Percentiles rank a stretch among this genome's conserved stretches.
Conservation (phyloP, 2,329 filamentous ascomycete genomes). For the Leptographium wingfieldii region DNA sequence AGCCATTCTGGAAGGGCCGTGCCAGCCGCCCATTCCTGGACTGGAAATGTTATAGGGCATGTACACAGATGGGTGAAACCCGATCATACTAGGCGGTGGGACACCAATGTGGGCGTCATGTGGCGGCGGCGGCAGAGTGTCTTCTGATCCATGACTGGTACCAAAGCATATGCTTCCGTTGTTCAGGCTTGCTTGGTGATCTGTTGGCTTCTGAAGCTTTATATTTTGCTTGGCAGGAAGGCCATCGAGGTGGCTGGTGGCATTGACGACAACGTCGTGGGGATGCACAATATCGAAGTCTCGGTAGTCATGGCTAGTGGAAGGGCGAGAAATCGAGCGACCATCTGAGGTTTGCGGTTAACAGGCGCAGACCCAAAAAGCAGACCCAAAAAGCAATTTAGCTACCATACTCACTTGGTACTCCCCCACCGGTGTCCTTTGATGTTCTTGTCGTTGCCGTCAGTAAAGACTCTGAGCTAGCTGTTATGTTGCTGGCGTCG, state of each 20-base stretch:
- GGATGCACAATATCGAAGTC: background rate
- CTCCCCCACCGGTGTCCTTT: background rate
- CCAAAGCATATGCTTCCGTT: constrained; percentile 45
- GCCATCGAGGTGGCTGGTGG: background rate
- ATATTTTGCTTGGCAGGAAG: background rate
- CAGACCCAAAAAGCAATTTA: background rate
- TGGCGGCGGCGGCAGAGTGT: constrained; percentile 38
- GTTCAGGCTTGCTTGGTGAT: constrained; percentile 41
- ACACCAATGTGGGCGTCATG: constrained; percentile 1
- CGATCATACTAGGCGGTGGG: constrained; percentile 17
- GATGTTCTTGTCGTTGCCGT: background rate
- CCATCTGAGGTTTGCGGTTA: background rate
- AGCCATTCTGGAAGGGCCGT: constrained; percentile 2
- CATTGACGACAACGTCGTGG: background rate
- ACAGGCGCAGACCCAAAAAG: background rate
- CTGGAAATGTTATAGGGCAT: constrained; percentile 1
- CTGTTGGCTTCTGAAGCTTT: background rate
- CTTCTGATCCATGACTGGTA: constrained; percentile 39
- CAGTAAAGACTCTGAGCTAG: background rate
- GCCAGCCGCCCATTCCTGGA: constrained; percentile 9
- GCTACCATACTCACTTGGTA: background rate
- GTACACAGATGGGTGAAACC: background rate
- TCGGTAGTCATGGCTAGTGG: background rate
- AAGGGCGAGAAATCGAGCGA: background rate
- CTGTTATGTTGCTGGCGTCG: background rate